Conservation (phyloP, 495 filamentous ascomycete species). For the Aspergillus baeticus region DNA sequence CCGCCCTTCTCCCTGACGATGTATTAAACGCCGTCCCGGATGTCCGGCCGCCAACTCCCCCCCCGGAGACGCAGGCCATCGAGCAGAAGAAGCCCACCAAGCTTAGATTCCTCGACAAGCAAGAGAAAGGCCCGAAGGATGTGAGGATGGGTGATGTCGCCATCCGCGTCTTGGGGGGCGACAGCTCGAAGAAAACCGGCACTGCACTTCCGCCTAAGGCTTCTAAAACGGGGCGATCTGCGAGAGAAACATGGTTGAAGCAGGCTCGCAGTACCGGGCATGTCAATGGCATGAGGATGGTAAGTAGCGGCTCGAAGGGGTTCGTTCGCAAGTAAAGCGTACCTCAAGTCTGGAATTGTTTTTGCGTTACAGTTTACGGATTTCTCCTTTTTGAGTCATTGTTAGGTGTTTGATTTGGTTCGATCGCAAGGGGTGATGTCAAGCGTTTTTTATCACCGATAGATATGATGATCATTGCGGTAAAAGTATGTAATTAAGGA, state of each 20-base stretch:
- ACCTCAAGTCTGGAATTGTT: background rate
- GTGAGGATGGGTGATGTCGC: conserved; percentile 50
- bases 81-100: conserved; percentile 41
- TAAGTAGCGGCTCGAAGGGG: conserved; percentile 33
- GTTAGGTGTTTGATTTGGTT: background rate
- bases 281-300: conserved; percentile 41
- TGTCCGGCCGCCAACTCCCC: conserved; percentile 39
- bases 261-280: conserved; percentile 34
- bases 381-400: background rate
- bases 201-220: conserved; percentile 48
- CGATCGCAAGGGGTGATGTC: too few species aligned
- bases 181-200: conserved; percentile 30
- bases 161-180: conserved; percentile 51
- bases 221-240: conserved; percentile 42
- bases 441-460: background rate
- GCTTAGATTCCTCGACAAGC: conserved; percentile 49
- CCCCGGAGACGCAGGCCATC: conserved; percentile 25
- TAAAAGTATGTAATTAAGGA: background rate
- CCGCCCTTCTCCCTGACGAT: conserved; percentile 52
- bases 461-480: background rate
- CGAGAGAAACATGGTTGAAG: conserved; percentile 51
- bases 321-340: conserved; percentile 42
- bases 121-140: conserved; percentile 54
- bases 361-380: background rate
- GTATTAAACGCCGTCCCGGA: conserved; percentile 48